Evolutionary conservation across 2,329 filamentous ascomycete genomes (phyloP).

Genomic region (Neospermospora avenae): DNA sequence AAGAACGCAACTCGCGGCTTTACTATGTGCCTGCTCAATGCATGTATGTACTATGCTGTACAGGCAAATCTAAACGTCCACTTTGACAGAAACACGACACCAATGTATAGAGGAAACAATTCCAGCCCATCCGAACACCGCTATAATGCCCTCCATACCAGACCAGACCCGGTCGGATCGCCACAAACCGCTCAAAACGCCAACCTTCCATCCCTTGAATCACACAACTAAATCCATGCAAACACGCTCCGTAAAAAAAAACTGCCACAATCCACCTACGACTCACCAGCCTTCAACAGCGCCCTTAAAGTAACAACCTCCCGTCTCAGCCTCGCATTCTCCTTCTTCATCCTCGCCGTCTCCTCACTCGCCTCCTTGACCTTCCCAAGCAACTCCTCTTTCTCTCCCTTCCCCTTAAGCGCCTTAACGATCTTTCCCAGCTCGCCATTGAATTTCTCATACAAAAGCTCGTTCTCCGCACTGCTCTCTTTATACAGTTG

Average conservation of each 20-base stretch:
- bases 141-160: background rate
- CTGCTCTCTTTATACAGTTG: constrained; percentile 84
- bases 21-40: background rate
- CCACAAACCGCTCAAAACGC: background rate
- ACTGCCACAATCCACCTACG: constrained; percentile 27
- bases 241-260: background rate
- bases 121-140: background rate
- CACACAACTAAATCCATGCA: background rate
- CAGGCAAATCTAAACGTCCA: background rate
- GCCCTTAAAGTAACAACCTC: constrained; percentile 57
- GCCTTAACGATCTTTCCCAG: constrained; percentile 77
- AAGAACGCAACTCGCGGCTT: background rate
- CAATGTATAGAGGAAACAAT: background rate
- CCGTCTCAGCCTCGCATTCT: constrained; percentile 78
- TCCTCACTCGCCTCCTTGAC: constrained; percentile 76
- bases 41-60: background rate
- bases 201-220: background rate
- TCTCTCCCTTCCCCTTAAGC: constrained; percentile 71
- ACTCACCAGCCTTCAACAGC: constrained; percentile 56
- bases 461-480: constrained; percentile 89
- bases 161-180: background rate
- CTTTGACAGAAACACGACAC: background rate
- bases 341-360: constrained; percentile 72
- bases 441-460: constrained; percentile 90
- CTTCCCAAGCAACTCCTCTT: constrained; percentile 70